Percentiles rank a stretch among this genome's conserved stretches.
phyloP scores from a whole-genome alignment of 2,329 filamentous ascomycete species.

The Pseudopithomyces maydicus region DNA sequence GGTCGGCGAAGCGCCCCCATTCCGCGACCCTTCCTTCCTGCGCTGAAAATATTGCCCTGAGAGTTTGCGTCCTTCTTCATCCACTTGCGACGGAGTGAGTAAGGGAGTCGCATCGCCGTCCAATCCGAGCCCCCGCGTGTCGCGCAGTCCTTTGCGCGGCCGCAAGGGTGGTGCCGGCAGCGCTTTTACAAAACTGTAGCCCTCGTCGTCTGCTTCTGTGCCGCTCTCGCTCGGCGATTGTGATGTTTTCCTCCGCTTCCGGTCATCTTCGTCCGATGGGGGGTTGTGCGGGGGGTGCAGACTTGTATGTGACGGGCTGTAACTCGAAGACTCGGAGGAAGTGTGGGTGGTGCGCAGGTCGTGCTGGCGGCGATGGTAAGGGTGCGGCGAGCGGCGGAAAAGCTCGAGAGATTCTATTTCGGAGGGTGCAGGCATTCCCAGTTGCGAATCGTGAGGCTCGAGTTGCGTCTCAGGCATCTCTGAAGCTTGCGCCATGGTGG shows the following conservation, averaged over 20 bases:
- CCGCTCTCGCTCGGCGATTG: constrained; percentile 78
- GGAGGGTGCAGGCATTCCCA: constrained; percentile 22
- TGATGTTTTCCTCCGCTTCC: constrained; percentile 34
- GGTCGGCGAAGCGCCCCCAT: constrained; percentile 25
- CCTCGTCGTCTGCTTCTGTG: constrained; percentile 94
- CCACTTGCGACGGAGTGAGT: constrained; percentile 54
- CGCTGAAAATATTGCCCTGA: constrained; percentile 44
- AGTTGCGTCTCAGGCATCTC: constrained; percentile 22
- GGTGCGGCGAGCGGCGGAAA: constrained; percentile 46
- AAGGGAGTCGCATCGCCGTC: constrained; percentile 47
- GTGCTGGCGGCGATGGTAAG: constrained; percentile 41
- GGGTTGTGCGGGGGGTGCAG: constrained; percentile 21
- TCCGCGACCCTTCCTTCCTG: constrained; percentile 20
- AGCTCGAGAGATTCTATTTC: constrained; percentile 40
- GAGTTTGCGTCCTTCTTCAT: constrained; percentile 51
- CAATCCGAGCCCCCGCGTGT: constrained; percentile 44
- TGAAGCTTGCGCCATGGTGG: constrained; percentile 20
- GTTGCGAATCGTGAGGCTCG: constrained; percentile 21
- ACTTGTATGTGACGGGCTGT: constrained; percentile 22
- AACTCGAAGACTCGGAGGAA: constrained; percentile 23
- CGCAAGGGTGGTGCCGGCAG: constrained; percentile 77
- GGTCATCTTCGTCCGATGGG: constrained; percentile 32
- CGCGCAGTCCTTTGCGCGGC: constrained; percentile 78
- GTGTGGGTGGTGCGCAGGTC: constrained; percentile 26
- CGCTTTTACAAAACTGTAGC: constrained; percentile 74